Evolutionary conservation across 257 asterid species (phyloP), one percentile per base, ranked within the genome.

Genomic region (Nicotiana knightiana): DNA sequence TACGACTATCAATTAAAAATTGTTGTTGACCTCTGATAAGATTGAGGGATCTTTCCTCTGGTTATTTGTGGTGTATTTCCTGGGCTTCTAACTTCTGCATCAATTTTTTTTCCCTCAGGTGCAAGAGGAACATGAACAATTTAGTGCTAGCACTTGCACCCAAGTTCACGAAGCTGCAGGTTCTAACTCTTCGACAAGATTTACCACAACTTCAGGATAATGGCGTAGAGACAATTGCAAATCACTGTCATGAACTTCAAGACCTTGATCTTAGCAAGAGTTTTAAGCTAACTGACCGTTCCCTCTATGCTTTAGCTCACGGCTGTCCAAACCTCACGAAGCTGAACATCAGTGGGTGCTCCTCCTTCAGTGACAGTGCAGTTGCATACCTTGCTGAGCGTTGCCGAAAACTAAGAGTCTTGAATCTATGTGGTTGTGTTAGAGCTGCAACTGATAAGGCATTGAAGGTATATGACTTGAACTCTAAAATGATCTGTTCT

Each of bases 231-330:
- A 83, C 84, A 65, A 91, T 96, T 32, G 90, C 98, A 64, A 83
- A 75, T 6, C 58, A 88, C 81, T 96, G 99, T 64, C 97, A 76
- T 58, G 99, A 96, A 55, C 90, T 96, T 15, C 89, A 84, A 76
- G 99, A 96, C 68, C 87, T 96, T 88, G 99, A 96, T 83, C 92
- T 96, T 26, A 96, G 98, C 84, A 96, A 96, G 88, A 94, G 99
- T 81, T 89, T 93, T 81, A 86, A 88, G 79, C 97, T 96, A 3
- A 92, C 97, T 0, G 99, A 94, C 76, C 88, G 89, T 28, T 94
- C 99, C 24, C 86, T 96, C 62, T 90, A 88, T 76, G 94, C 97
- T 33, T 80, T 94, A 82, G 98, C 98, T 11, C 97, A 57, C 15
- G 99, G 99, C 9, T 94, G 95, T 82, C 92, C 91, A 0, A 90